Evolutionary conservation across 495 filamentous ascomycete species (phyloP), one percentile per base, ranked within the genome.

Genomic region (Bombardia bombarda): DNA sequence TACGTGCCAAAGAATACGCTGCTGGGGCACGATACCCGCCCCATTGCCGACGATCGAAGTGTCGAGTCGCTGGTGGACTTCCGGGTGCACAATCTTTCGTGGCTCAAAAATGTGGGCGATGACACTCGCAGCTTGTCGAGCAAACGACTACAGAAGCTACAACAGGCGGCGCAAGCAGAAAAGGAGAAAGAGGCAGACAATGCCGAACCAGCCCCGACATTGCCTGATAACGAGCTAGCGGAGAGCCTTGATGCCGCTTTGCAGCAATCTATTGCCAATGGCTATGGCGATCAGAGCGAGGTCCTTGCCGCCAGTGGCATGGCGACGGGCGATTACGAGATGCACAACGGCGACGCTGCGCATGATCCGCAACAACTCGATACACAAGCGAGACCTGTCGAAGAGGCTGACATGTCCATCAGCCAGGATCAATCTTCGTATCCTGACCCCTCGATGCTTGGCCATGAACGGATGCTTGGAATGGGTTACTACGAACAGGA

Each of bases 51-150:
- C 60, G 81, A 82, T 36, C 79, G 92, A 35, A 94, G 88, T 57
- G 78, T 90, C 10, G 89, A 97, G 55, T 78, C 78, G 30, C 68
- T 95, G 12, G 86, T 95, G 8, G 84, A 94, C 51, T 92, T 94
- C 63, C 74, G 80, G 10, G 69, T 82, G 19, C 87, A 88, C 13
- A 97, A 97, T 60, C 62, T 88, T 7, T 73, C 69, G 21, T 93
- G 87, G 85, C 57, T 95, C 39, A 74, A 72, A 43, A 67, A 55
- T 7, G 50, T 58, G 17, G 72, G 68, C n/a, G 73, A 74, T 31
- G 69, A 70, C 18, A 64, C 68, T 38, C 65, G 71, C 24, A 71
- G 63, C 35, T 58, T 72, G 17, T 58, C 72, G 24, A 72, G 69
- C 43, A 68, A 61, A 21, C 58, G 73, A 7, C 74, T 78, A 67